phyloP scores from a whole-genome alignment of 2,329 filamentous ascomycete species.

The Colletotrichum tofieldiae region DNA sequence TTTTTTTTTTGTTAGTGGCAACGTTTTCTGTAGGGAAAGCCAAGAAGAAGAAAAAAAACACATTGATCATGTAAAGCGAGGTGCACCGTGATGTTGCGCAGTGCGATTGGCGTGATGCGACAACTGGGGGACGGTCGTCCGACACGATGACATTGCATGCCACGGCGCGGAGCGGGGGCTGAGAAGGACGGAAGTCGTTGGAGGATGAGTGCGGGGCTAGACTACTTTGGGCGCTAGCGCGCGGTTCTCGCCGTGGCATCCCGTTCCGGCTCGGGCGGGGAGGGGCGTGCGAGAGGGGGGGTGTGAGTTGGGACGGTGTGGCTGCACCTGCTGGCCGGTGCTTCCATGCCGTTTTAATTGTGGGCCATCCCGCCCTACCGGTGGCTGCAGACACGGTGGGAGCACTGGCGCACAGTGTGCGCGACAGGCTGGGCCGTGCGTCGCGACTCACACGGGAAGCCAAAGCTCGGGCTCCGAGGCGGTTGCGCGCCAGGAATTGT shows the following conservation, averaged over 20 bases:
- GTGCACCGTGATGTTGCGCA: not conserved
- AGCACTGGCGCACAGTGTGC: slow-evolving; percentile 19
- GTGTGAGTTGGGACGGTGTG: slow-evolving; percentile 2
- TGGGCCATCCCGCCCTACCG: not conserved
- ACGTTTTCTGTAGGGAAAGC: slow-evolving; percentile 25
- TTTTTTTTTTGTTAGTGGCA: slow-evolving; percentile 32
- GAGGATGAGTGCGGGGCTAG: slow-evolving; percentile 31
- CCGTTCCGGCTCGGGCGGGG: slow-evolving; percentile 40
- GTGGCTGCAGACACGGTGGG: not conserved
- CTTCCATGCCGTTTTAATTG: not conserved
- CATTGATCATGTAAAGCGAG: slow-evolving; percentile 7
- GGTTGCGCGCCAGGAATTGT: slow-evolving; percentile 10
- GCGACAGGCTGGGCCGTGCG: not conserved
- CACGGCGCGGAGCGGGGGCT: slow-evolving; percentile 27
- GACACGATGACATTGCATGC: slow-evolving; percentile 5
- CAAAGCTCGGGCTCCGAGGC: not conserved
- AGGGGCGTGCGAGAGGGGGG: not conserved
- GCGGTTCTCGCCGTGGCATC: slow-evolving; percentile 44
- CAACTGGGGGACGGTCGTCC: not conserved
- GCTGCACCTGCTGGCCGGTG: slow-evolving; percentile 9
- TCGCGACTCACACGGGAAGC: not conserved
- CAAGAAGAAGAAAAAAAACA: slow-evolving; percentile 4
- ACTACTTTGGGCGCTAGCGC: slow-evolving; percentile 27
- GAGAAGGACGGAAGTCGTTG: slow-evolving; percentile 36
- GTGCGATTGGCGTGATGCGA: slow-evolving; percentile 17